Evolutionary conservation across 2,329 filamentous ascomycete genomes (phyloP).

Genomic region (Aureobasidium mangrovei): DNA sequence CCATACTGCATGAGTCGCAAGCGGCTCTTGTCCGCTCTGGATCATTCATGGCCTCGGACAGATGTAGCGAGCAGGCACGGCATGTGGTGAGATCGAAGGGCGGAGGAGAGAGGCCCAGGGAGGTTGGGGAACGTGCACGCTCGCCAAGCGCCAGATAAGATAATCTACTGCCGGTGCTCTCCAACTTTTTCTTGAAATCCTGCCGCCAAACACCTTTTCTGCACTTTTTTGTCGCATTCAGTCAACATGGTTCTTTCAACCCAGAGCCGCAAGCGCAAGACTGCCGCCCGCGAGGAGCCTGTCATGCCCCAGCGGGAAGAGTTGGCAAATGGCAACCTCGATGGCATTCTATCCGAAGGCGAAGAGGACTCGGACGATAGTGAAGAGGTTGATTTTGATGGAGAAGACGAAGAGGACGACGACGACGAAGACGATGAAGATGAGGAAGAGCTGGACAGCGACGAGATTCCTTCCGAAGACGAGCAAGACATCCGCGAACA

Average conservation of each 20-base stretch:
- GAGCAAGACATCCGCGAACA: conserved; percentile 37
- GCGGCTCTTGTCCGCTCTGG: conserved; percentile 20
- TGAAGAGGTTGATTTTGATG: conserved; percentile 23
- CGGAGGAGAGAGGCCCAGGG: too few relatives aligned
- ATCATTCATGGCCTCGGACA: not conserved
- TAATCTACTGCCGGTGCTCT: not conserved
- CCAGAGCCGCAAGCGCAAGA: conserved; percentile 16
- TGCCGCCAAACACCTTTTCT: conserved; percentile 2
- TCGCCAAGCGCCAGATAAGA: not conserved
- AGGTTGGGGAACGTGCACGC: too few relatives aligned
- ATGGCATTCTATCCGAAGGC: conserved; percentile 16
- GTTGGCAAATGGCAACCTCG: conserved; percentile 15
- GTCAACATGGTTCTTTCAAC: conserved; percentile 14
- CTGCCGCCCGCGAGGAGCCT: conserved; percentile 7
- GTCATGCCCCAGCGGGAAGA: conserved; percentile 9
- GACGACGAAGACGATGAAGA: conserved; percentile 24
- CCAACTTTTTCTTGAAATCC: conserved; percentile 9
- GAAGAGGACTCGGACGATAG: conserved; percentile 17
- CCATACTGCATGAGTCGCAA: conserved; percentile 35
- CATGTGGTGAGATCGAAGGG: not conserved
- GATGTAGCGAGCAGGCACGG: too few relatives aligned
- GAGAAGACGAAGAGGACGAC: conserved; percentile 28
- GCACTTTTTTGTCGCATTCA: conserved; percentile 9
- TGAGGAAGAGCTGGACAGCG: conserved; percentile 32
- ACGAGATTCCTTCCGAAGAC: conserved; percentile 33